Evolutionary conservation across 208 protist species (phyloP), one percentile per base, ranked within the genome.

Genomic region (Balamuthia mandrillaris): DNA sequence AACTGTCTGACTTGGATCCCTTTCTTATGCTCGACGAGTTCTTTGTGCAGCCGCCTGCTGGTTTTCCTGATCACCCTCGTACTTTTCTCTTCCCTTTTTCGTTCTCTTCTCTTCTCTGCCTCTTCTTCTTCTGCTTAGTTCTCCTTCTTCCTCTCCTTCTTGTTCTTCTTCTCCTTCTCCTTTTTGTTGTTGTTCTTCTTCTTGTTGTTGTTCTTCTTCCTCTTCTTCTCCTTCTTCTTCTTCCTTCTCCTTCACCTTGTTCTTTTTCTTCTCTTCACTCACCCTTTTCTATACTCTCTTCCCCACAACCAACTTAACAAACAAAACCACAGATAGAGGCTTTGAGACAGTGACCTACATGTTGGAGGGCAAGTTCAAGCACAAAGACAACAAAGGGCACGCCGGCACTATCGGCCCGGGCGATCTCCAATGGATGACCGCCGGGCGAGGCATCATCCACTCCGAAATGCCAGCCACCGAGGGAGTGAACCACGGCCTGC

Each of bases 361-460:
- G 60, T 79, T 93, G 6, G 31, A 91, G n/a, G 95, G 95, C 21
- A 52, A 90, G 31, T 87, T 96, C 24, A 87, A 95, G 61, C 96
- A 98, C 89, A 66, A 81, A 31, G 94, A 96, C 42, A 89, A 75
- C 45, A 44, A 91, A 39, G 94, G 95, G 42, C 93, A 93, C 88
- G 90, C 85, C 10, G 95, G 93, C 39, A 82, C 90, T 24, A 91
- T 96, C 54, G 77, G 88, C 27, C 74, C 91, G 4, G 95, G 95
- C 16, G 90, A 93, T 37, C 93, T 95, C 72, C 95, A 98, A 89
- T 96, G 95, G 94, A 96, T 97, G 93, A 97, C 95, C 3, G 95
- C 96, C 2, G 96, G 93, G 58, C 74, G 89, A 31, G 96, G 95
- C 31, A 93, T 97, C 24, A 87, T 97, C 60, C 95, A 97, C 89